Evolutionary conservation across 345 rosid genomes (phyloP), one percentile per base, ranked within the genome.

Genomic region (Aquilaria sinensis): DNA sequence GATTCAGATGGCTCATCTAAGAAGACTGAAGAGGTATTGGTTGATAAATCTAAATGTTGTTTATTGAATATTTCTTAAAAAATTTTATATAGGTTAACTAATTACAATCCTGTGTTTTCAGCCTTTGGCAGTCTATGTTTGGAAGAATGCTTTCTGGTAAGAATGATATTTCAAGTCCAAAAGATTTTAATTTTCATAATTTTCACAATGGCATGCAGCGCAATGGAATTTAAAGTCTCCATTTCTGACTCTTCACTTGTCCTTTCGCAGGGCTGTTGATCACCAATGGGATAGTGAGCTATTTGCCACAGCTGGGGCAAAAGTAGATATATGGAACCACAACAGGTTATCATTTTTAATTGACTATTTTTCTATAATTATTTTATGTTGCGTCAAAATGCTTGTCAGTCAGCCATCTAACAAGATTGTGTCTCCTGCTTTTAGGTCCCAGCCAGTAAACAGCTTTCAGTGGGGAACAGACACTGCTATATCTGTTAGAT

Each of bases 231-330:
- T 32, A 29, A 23, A 46, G 41, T 56, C 13, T 11, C 56, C 6
- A 8, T 50, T 45, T 47, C 6, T 37, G 7, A 51, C 51, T 47
- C 16, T 58, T 61, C 34, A 37, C 16, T 13, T 33, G 31, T 57
- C 47, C 31, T 37, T 45, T 65, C 68, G 6, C 70, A 94, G 99
- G 89, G 97, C 85, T 53, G 93, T 89, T 71, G 97, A 94, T 80
- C 96, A 94, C 79, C 96, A 91, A 62, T 87, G 88, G 93, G 81
- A 83, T 48, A 84, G 96, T 57, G 96, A 94, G 14, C 83, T 84
- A 46, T 91, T 94, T 81, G 99, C 93, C 57, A 94, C 97, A 5
- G 89, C 85, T 49, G 96, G 99, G 56, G 97, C 97, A 64, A 97
- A 84, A 76, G 75, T 94, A 14, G 97, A 94, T 67, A 79, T 91